phyloP scores from a whole-genome alignment of 202 grass and related monocot genomes.

The Digitaria exilis region DNA sequence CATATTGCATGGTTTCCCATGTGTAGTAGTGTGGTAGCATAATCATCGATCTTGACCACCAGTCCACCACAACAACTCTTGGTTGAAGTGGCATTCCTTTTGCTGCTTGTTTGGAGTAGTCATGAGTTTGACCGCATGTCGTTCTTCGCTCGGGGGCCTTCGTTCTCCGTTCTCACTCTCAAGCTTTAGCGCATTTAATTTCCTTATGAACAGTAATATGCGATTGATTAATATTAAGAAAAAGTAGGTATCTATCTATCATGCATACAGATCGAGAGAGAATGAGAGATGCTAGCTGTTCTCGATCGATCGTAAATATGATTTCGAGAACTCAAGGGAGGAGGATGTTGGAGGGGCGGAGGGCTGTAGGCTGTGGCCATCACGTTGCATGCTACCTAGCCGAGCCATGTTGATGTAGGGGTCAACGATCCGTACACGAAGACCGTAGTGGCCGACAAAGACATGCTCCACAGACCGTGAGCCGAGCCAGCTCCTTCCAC shows the following conservation, averaged over 20 bases:
- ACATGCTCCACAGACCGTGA: constrained; percentile 60
- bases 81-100: neutral
- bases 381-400: constrained; percentile 57
- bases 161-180: no score
- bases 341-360: neutral
- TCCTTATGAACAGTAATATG: no score
- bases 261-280: neutral
- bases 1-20: constrained; percentile 25
- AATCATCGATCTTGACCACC: no score
- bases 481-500: constrained; percentile 24
- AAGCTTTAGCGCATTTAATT: no score
- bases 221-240: no score
- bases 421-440: constrained; percentile 50
- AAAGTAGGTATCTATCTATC: neutral
- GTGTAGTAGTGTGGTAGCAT: no score
- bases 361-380: neutral
- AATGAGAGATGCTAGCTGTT: neutral
- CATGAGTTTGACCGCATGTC: neutral
- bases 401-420: constrained; percentile 45
- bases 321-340: constrained; percentile 3
- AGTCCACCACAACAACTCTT: neutral
- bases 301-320: constrained; percentile 22
- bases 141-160: no score
- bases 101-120: neutral
- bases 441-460: constrained; percentile 82